Evolutionary conservation across 805 yeast genomes (phyloP).

Genomic region (Scheffersomyces coipomensis): DNA sequence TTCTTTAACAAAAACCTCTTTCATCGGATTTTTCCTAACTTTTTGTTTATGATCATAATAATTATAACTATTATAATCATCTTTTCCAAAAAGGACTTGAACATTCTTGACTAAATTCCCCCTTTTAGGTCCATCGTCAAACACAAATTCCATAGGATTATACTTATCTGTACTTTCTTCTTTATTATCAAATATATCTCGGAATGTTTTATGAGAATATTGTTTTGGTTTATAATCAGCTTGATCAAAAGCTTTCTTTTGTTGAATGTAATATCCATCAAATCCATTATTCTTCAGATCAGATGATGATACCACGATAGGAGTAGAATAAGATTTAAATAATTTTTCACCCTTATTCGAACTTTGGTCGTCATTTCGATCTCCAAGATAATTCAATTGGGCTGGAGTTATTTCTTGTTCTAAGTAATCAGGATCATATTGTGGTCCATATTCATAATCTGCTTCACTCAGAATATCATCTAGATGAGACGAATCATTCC

Average conservation of each 20-base stretch:
- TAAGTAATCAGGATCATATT: conserved; percentile 24
- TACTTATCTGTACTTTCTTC: conserved; percentile 27
- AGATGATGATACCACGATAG: neutral
- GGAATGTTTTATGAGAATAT: conserved; percentile 40
- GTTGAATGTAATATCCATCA: conserved; percentile 35
- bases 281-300: conserved; percentile 1
- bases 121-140: conserved; percentile 22
- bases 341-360: neutral
- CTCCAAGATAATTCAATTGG: conserved; percentile 23
- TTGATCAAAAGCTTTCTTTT: conserved; percentile 32
- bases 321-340: neutral
- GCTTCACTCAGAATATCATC: neutral
- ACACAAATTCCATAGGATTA: conserved; percentile 42
- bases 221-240: conserved; percentile 32
- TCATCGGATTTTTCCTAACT: conserved; percentile 9
- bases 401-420: conserved; percentile 40
- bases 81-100: conserved; percentile 26
- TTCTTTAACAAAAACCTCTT: conserved; percentile 19
- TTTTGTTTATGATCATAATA: conserved; percentile 22
- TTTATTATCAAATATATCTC: conserved; percentile 32
- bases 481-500: neutral
- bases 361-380: conserved; percentile 1
- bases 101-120: conserved; percentile 25
- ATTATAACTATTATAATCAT: conserved; percentile 33
- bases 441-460: neutral